Evolutionary conservation across 2,329 filamentous ascomycete species (phyloP).

Genomic region (Xylariaceae sp.): DNA sequence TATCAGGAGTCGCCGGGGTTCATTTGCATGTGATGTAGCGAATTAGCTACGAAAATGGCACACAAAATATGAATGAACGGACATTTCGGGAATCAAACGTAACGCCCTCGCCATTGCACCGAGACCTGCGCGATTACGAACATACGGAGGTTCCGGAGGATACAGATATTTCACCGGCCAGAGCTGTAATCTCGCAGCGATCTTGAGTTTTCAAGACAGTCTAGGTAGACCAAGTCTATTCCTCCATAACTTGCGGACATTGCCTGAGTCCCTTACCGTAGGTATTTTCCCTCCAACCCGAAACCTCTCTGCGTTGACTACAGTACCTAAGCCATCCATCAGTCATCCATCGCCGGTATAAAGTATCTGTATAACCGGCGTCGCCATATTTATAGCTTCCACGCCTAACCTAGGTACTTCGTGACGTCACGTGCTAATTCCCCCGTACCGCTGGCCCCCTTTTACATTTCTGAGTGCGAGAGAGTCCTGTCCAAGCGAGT

Average conservation of each 20-base stretch:
- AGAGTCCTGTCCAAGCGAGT: too few species aligned
- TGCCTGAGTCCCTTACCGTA: too few species aligned
- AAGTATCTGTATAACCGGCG: too few species aligned
- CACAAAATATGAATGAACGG: constrained; percentile 30
- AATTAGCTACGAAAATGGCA: constrained; percentile 36
- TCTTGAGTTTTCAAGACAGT: constrained; percentile 7
- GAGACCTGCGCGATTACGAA: constrained; percentile 10
- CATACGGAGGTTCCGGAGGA: constrained; percentile 9
- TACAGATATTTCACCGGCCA: constrained; percentile 7
- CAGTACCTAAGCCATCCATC: too few species aligned
- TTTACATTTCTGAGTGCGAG: too few species aligned
- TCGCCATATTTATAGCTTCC: too few species aligned
- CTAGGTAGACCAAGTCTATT: constrained; percentile 9
- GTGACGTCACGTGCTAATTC: too few species aligned
- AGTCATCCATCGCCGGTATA: too few species aligned
- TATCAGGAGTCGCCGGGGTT: constrained; percentile 58
- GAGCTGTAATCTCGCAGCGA: constrained; percentile 4
- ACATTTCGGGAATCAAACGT: constrained; percentile 14
- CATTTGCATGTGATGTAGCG: constrained; percentile 59
- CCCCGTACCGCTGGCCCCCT: too few species aligned
- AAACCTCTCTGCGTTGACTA: too few species aligned
- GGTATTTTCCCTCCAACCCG: too few species aligned
- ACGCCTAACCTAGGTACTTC: too few species aligned
- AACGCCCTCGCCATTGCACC: constrained; percentile 8
- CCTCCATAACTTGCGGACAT: neutral